Evolutionary conservation across 495 filamentous ascomycete species (phyloP).

Genomic region (Penicillium cosmopolitanum): DNA sequence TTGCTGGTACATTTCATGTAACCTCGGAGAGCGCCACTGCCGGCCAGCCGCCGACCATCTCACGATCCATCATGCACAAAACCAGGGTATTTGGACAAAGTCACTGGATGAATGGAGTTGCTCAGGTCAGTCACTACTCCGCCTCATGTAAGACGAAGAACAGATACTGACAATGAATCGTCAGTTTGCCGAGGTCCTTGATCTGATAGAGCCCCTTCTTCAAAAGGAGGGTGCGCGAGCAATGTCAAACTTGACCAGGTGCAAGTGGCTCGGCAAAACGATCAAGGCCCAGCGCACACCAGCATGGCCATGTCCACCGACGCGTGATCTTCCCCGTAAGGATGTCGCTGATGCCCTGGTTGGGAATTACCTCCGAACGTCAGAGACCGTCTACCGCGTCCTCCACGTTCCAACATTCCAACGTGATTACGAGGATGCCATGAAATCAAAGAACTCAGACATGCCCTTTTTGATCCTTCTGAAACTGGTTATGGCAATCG

Average conservation of each 20-base stretch:
- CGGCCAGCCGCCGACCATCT: slow-evolving; percentile 31
- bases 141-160: neutral
- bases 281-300: slow-evolving; percentile 49
- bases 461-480: slow-evolving; percentile 45
- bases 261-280: slow-evolving; percentile 49
- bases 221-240: slow-evolving; percentile 42
- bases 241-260: slow-evolving; percentile 38
- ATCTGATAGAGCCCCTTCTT: slow-evolving; percentile 41
- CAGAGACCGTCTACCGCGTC: slow-evolving; percentile 56
- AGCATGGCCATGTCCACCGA: slow-evolving; percentile 41
- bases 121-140: slow-evolving; percentile 39
- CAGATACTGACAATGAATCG: neutral
- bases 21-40: slow-evolving; percentile 25
- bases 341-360: slow-evolving; percentile 43
- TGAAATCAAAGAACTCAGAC: slow-evolving; percentile 23
- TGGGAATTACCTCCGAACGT: slow-evolving; percentile 44
- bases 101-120: slow-evolving; percentile 54
- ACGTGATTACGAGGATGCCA: slow-evolving; percentile 34
- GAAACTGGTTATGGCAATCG: slow-evolving; percentile 57
- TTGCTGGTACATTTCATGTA: slow-evolving; percentile 33
- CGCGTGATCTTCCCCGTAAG: slow-evolving; percentile 46
- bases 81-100: slow-evolving; percentile 58
- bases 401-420: slow-evolving; percentile 62
- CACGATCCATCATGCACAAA: slow-evolving; percentile 54
- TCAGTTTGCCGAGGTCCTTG: slow-evolving; percentile 45